phyloP scores from a whole-genome alignment of 225 moss, liverwort and hornwort species.

The Lunularia cruciata region DNA sequence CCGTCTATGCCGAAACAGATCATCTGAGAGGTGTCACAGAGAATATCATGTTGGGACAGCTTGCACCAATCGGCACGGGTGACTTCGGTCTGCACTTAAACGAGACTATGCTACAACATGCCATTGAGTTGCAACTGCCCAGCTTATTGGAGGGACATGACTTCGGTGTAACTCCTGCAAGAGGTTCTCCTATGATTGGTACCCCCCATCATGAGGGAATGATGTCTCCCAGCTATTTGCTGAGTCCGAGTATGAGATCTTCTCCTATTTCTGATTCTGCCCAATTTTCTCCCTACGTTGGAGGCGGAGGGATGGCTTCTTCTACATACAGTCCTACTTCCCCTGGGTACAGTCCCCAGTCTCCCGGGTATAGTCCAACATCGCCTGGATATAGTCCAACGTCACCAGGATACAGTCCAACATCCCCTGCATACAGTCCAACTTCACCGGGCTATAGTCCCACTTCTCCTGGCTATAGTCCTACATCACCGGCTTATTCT shows the following conservation, averaged over 20 bases:
- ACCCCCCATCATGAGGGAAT: conserved; percentile 89
- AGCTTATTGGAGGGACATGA: conserved; percentile 81
- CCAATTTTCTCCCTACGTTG: conserved; percentile 89
- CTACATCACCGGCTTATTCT: conserved; percentile 74
- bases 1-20: conserved; percentile 94
- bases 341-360: conserved; percentile 84
- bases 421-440: conserved; percentile 73
- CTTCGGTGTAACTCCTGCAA: conserved; percentile 76
- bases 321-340: conserved; percentile 39
- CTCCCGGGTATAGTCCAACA: conserved; percentile 83
- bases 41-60: conserved; percentile 96
- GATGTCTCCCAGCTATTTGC: conserved; percentile 96
- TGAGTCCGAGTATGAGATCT: conserved; percentile 81
- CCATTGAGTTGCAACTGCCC: conserved; percentile 96
- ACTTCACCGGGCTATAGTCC: conserved; percentile 80
- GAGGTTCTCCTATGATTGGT: conserved; percentile 80
- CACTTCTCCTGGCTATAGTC: conserved; percentile 86
- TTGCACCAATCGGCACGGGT: conserved; percentile 97
- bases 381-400: conserved; percentile 78
- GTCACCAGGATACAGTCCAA: conserved; percentile 75
- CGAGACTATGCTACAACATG: conserved; percentile 96
- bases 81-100: conserved; percentile 91
- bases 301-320: conserved; percentile 62
- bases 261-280: conserved; percentile 78
- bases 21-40: conserved; percentile 97